Percentiles rank a stretch among this genome's conserved stretches.
Evolutionary conservation across 768 basidiomycete genomes (phyloP).

Genomic region (Coprinopsis sp.): DNA sequence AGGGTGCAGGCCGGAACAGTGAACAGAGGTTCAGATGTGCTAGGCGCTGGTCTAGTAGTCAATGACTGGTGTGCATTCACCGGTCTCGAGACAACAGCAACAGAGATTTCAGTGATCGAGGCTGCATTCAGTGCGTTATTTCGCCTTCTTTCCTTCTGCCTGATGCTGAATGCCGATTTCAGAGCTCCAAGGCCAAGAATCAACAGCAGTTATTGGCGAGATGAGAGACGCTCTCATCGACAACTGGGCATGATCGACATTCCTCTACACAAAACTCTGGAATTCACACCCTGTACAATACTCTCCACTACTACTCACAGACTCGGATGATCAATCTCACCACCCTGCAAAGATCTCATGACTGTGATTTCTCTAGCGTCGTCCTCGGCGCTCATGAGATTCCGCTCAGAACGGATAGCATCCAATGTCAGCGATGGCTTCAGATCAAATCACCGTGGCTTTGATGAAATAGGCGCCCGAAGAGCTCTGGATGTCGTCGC

Average conservation of each 20-base stretch:
- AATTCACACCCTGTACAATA: too few species aligned
- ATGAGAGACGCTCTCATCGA: constrained; percentile 90
- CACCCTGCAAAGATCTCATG: too few species aligned
- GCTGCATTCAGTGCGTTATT: constrained; percentile 87
- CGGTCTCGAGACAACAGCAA: constrained; percentile 99
- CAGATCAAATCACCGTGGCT: too few species aligned
- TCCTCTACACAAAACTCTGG: not conserved
- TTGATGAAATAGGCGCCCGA: too few species aligned
- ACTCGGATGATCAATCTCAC: too few species aligned
- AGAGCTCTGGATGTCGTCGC: too few species aligned
- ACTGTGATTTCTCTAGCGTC: too few species aligned
- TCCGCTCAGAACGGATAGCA: too few species aligned
- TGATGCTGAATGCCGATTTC: constrained; percentile 9
- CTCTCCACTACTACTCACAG: too few species aligned
- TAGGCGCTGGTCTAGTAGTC: constrained; percentile 95
- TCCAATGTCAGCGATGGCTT: too few species aligned
- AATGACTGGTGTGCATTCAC: constrained; percentile 99
- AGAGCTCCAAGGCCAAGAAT: constrained; percentile 86
- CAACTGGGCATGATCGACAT: constrained; percentile 84
- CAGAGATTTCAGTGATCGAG: constrained; percentile 97
- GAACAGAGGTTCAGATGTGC: constrained; percentile 96
- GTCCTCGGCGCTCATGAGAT: too few species aligned
- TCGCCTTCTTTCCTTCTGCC: not conserved
- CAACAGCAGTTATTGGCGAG: constrained; percentile 79
- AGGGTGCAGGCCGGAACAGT: constrained; percentile 84